These are phyloP conservation scores for Chaetomidium leptoderma DNA, from an alignment of 495 filamentous ascomycete genomes.

Conservation along the genomic window DNA sequence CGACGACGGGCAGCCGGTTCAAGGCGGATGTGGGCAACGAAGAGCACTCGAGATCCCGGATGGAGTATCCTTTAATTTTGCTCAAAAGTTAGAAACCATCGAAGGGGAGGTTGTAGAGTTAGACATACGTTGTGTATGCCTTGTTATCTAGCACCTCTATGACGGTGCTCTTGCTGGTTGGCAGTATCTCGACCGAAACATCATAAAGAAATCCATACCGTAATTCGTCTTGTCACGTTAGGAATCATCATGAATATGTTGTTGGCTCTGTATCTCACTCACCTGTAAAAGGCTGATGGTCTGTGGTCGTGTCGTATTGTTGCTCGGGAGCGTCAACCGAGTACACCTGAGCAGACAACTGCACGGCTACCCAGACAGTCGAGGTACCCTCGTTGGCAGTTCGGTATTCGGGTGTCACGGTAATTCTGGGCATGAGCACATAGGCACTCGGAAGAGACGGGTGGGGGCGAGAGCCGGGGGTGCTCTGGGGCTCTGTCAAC, in stretches of 20 bases:
- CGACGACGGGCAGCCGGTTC: constrained; percentile 8
- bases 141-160: constrained; percentile 37
- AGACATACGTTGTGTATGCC: constrained; percentile 26
- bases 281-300: constrained; percentile 11
- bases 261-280: background rate
- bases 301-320: background rate
- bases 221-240: constrained; percentile 21
- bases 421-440: constrained; percentile 39
- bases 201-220: constrained; percentile 44
- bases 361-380: constrained; percentile 45
- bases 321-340: constrained; percentile 13
- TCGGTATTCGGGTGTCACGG: constrained; percentile 51
- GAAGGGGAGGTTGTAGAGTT: background rate
- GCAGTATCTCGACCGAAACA: constrained; percentile 36
- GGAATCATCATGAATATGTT: background rate
- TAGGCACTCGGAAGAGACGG: constrained; percentile 23
- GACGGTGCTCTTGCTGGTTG: constrained; percentile 29
- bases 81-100: background rate
- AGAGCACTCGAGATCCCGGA: constrained; percentile 36
- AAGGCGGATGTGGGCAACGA: constrained; percentile 38
- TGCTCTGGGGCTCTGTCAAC: constrained; percentile 1
- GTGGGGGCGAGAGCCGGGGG: background rate
- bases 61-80: constrained; percentile 21
- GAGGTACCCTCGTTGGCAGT: constrained; percentile 32
- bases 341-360: constrained; percentile 40